phyloP scores from a whole-genome alignment of 2,329 filamentous ascomycete species.

The Coniochaeta hoffmannii region DNA sequence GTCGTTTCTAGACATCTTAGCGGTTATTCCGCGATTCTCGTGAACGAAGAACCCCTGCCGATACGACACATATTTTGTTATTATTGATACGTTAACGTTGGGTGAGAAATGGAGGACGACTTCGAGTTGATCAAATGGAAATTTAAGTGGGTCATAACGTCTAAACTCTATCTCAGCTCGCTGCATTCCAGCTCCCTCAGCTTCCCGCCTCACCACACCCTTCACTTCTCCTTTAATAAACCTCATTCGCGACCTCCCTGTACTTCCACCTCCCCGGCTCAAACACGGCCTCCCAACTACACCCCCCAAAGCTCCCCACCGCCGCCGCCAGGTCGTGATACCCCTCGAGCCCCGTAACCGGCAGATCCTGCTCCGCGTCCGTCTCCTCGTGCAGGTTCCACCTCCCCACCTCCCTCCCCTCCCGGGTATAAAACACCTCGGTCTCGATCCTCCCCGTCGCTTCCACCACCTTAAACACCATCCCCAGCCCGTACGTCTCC shows the following conservation, averaged over 20 bases:
- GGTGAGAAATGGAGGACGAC: background rate
- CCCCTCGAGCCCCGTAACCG: conserved; percentile 61
- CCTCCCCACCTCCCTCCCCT: conserved; percentile 49
- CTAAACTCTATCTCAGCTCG: background rate
- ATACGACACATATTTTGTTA: background rate
- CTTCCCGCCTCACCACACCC: background rate
- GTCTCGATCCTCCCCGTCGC: conserved; percentile 30
- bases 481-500: conserved; percentile 64
- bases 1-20: background rate
- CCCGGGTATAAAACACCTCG: conserved; percentile 63
- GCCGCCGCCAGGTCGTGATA: conserved; percentile 64
- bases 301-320: conserved; percentile 62
- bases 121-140: background rate
- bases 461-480: conserved; percentile 42
- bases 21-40: background rate
- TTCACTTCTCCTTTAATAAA: conserved; percentile 1
- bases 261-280: conserved; percentile 53
- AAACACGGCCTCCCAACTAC: conserved; percentile 61
- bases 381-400: conserved; percentile 74
- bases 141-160: background rate
- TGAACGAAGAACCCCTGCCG: background rate
- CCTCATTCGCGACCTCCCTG: conserved; percentile 12
- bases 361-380: conserved; percentile 54
- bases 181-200: background rate
- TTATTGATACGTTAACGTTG: background rate